Conservation (phyloP, 352 stramenopile genomes). For the Globisporangium paddicum region DNA sequence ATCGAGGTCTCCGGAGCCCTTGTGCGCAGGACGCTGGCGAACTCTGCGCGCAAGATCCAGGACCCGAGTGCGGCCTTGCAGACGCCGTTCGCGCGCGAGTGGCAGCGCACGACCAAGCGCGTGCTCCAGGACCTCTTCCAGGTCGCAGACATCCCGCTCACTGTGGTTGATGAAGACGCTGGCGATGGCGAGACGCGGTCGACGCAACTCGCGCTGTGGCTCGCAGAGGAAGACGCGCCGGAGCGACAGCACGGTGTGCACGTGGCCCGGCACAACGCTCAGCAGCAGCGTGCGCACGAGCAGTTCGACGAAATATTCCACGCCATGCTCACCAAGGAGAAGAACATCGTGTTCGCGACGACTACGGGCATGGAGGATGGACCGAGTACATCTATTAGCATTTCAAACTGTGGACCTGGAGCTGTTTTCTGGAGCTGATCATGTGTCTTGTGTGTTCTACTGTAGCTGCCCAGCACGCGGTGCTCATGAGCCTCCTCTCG, state of each 20-base stretch:
- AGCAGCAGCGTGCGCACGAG: constrained; percentile 30
- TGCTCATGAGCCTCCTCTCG: constrained; percentile 53
- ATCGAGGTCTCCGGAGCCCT: constrained; percentile 48
- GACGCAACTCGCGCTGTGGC: constrained; percentile 43
- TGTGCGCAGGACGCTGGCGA: constrained; percentile 49
- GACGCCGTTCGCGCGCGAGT: constrained; percentile 54
- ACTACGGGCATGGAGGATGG: constrained; percentile 75
- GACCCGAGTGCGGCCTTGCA: constrained; percentile 31
- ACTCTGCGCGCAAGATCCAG: constrained; percentile 19
- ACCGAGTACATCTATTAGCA: constrained; percentile 29
- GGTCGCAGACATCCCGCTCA: constrained; percentile 47
- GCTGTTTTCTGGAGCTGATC: neutral
- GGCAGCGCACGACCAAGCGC: constrained; percentile 59
- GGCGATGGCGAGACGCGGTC: constrained; percentile 21
- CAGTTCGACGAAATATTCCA: constrained; percentile 62
- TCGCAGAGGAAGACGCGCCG: constrained; percentile 36
- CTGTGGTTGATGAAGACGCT: constrained; percentile 5
- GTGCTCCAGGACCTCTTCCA: constrained; percentile 59
- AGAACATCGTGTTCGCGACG: constrained; percentile 64
- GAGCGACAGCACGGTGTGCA: constrained; percentile 30
- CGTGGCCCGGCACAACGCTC: constrained; percentile 37
- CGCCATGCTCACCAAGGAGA: constrained; percentile 60
- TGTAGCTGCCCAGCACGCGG: constrained; percentile 42
- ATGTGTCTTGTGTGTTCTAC: neutral
- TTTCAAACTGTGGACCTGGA: neutral